A percentile compares a stretch with the other conserved stretches of the same genome.
These are phyloP conservation scores for Saccharomycodes ludwigii DNA, from an alignment of 805 yeast species.

Conservation along the genomic window DNA sequence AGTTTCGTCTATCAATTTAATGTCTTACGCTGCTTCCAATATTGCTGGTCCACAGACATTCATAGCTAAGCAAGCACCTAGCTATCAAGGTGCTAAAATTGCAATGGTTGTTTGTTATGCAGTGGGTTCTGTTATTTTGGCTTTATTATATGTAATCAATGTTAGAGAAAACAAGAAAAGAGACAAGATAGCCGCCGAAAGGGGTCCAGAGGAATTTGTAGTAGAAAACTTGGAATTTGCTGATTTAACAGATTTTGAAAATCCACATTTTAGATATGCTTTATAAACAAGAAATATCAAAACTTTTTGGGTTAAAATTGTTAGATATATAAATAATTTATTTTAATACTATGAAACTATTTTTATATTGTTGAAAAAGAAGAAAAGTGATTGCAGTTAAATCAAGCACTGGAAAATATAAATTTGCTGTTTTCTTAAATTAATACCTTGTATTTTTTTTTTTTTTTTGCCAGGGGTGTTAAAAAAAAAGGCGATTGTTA, in stretches of 20 bases:
- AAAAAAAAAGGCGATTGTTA: too few species aligned
- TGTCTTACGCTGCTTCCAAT: conserved; percentile 58
- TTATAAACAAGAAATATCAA: too few species aligned
- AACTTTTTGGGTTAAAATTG: too few species aligned
- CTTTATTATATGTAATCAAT: conserved; percentile 19
- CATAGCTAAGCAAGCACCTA: conserved; percentile 43
- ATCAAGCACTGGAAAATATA: too few species aligned
- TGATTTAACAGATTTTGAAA: conserved; percentile 32
- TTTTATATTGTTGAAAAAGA: too few species aligned
- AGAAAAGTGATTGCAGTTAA: too few species aligned
- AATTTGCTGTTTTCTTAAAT: too few species aligned
- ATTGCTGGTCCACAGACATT: conserved; percentile 68
- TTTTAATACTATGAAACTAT: too few species aligned
- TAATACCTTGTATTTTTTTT: too few species aligned
- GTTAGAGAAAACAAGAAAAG: conserved; percentile 31
- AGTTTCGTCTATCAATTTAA: conserved; percentile 43
- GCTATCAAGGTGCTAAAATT: conserved; percentile 42
- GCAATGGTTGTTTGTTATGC: conserved; percentile 39
- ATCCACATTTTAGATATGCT: conserved; percentile 29
- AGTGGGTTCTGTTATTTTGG: conserved; percentile 26
- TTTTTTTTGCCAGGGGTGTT: too few species aligned
- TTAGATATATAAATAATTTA: too few species aligned
- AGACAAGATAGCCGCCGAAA: conserved; percentile 21
- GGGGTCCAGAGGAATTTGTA: conserved; percentile 14
- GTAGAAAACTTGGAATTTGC: conserved; percentile 20